A percentile compares a stretch with the other conserved stretches of the same genome.
Conservation (phyloP, 495 filamentous ascomycete genomes). For the Talaromyces liani region DNA sequence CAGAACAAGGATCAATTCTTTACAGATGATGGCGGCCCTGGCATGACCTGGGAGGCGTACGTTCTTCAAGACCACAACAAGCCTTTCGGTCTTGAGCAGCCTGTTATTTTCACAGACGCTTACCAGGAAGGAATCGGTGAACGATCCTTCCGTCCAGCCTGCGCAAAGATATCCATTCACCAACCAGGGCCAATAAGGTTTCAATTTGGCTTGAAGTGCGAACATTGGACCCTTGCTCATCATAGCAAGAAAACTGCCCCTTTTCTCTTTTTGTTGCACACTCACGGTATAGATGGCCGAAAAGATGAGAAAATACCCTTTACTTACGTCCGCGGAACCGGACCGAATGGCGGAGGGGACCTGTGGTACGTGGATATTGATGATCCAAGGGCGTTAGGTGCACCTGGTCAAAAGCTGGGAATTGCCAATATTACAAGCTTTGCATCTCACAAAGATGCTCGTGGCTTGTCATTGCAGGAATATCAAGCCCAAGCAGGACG, state of each 20-base stretch:
- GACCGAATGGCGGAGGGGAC: conserved; percentile 52
- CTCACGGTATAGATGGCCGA: conserved; percentile 58
- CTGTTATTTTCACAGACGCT: conserved; percentile 45
- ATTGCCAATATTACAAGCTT: conserved; percentile 53
- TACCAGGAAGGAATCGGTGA: conserved; percentile 53
- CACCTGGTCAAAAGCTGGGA: conserved; percentile 56
- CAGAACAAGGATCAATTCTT: conserved; percentile 58
- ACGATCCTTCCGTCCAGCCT: conserved; percentile 50
- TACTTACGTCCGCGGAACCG: conserved; percentile 27
- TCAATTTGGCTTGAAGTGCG: conserved; percentile 65
- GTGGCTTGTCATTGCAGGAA: conserved; percentile 61
- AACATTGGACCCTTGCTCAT: conserved; percentile 65
- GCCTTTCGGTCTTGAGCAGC: conserved; percentile 31
- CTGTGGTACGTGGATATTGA: conserved; percentile 72
- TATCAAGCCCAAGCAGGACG: conserved; percentile 53
- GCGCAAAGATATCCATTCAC: conserved; percentile 49
- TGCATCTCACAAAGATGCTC: conserved; percentile 54
- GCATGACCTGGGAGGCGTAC: conserved; percentile 73
- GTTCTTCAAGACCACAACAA: conserved; percentile 45
- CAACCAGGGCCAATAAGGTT: conserved; percentile 55
- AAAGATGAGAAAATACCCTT: conserved; percentile 60
- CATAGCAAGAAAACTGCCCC: conserved; percentile 54
- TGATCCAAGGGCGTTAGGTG: conserved; percentile 53
- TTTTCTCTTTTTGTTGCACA: conserved; percentile 57
- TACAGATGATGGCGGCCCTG: conserved; percentile 49